phyloP scores from a whole-genome alignment of 2,329 filamentous ascomycete genomes.

The Macrophomina pseudophaseolina region DNA sequence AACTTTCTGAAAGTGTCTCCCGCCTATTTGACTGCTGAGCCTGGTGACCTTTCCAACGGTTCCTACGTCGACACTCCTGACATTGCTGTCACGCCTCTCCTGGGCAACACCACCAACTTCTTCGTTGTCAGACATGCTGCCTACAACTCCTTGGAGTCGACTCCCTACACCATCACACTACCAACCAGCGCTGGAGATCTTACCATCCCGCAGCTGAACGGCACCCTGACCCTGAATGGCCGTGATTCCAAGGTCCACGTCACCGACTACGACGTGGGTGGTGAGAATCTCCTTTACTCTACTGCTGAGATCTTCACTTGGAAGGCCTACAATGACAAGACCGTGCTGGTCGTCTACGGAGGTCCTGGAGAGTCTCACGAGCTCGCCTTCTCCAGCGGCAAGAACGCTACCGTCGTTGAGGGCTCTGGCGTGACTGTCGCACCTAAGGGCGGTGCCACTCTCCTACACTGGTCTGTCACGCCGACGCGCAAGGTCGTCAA shows the following conservation, averaged over 20 bases:
- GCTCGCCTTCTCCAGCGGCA: slow-evolving; percentile 55
- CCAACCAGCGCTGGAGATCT: slow-evolving; percentile 63
- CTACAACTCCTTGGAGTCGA: slow-evolving; percentile 63
- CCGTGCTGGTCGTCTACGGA: slow-evolving; percentile 68
- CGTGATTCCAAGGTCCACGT: slow-evolving; percentile 72
- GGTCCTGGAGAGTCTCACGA: slow-evolving; percentile 68
- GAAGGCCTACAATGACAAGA: slow-evolving; percentile 65
- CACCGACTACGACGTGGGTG: slow-evolving; percentile 68
- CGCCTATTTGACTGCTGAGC: slow-evolving; percentile 63
- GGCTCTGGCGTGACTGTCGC: slow-evolving; percentile 47
- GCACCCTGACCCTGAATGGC: slow-evolving; percentile 62
- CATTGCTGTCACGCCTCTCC: slow-evolving; percentile 66
- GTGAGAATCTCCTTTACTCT: slow-evolving; percentile 67
- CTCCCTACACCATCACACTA: slow-evolving; percentile 68
- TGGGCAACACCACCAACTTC: slow-evolving; percentile 61
- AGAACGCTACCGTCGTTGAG: slow-evolving; percentile 44
- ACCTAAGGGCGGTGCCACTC: slow-evolving; percentile 50
- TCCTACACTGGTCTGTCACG: slow-evolving; percentile 62
- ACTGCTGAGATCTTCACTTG: slow-evolving; percentile 72
- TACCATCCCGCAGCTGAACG: slow-evolving; percentile 64
- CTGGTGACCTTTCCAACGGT: slow-evolving; percentile 37
- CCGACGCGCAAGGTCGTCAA: slow-evolving; percentile 58
- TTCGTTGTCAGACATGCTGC: slow-evolving; percentile 70
- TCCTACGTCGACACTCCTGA: slow-evolving; percentile 48
- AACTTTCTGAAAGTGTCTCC: slow-evolving; percentile 77